Percentiles rank a stretch among this genome's conserved stretches.
Evolutionary conservation across 306 rosid genomes (phyloP).

Genomic region (Senna tora): DNA sequence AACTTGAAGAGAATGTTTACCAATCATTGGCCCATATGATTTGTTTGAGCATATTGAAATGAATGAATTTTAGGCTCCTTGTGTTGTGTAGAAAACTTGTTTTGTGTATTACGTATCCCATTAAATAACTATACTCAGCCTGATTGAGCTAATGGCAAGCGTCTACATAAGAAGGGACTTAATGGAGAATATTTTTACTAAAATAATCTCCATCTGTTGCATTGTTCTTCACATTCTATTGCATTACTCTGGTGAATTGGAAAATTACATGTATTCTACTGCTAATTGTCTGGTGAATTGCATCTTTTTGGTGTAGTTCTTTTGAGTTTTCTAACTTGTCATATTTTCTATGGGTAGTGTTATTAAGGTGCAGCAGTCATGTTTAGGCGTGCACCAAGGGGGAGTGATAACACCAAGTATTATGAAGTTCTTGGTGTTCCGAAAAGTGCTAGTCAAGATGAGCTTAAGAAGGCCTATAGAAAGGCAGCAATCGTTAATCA

Average conservation of each 20-base stretch:
- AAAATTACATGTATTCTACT: no score
- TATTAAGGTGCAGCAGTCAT: slow-evolving; percentile 49
- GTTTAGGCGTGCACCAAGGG: slow-evolving; percentile 75
- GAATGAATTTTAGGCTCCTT: neutral
- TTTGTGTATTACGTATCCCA: neutral
- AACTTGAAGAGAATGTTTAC: neutral
- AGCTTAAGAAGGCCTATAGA: slow-evolving; percentile 76
- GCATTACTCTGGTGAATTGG: no score
- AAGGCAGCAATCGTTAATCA: slow-evolving; percentile 81
- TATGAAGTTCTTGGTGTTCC: slow-evolving; percentile 75
- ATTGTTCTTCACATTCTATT: no score
- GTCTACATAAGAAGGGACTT: neutral
- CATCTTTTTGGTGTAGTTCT: no score
- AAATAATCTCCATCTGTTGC: no score
- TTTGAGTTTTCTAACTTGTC: no score
- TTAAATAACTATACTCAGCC: neutral
- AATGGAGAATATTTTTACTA: neutral
- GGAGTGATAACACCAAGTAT: slow-evolving; percentile 68
- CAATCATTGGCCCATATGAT: neutral
- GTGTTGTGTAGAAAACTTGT: neutral
- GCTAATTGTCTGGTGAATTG: no score
- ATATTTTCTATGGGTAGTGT: slow-evolving; percentile 1
- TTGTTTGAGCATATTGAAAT: neutral
- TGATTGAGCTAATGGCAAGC: neutral
- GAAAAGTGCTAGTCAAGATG: slow-evolving; percentile 64